Evolutionary conservation across 345 rosid genomes (phyloP), one percentile per base, ranked within the genome.

Genomic region (Anastatica hierochuntica): DNA sequence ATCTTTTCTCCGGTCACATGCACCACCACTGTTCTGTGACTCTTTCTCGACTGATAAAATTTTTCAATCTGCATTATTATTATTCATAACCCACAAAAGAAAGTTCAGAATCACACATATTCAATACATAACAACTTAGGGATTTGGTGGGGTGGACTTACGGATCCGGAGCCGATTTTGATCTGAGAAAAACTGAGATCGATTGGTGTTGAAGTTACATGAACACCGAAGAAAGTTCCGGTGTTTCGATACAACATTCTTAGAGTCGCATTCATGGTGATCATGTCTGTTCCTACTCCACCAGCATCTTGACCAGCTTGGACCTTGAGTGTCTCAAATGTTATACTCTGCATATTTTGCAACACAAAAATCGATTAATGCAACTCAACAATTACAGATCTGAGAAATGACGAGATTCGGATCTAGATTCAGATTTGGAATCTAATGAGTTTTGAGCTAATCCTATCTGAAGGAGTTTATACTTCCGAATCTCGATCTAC

Each of bases 171-270:
- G 42, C 84, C 98, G 5, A 92, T 64, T 19, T 66, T 69, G 68
- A 88, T 69, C 8, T 88, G 70, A 18, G 83, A 76, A 64, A 69
- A 81, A 12, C 74, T 62, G 8, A 88, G 88, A 70, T 92, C 97
- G 8, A 83, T 34, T 3, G 94, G 88, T 40, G 88, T 60, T 10
- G 98, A 70, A 14, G 88, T 68, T 13, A 88, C 98, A 53, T 88
- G 97, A 30, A 85, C 90, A 8, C 98, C 98, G 23, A 92, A 92
- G 67, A 92, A 92, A 8, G 96, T 84, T 59, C 96, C 98, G 0
- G 80, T 83, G 80, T 88, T 92, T 0, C 86, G 72, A 53, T 92
- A 92, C 38, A 72, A 51, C 79, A 92, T 68, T 60, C 74, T 85
- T 35, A 83, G 58, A 1, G 94, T 88, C 4, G 98, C 85, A 37